phyloP scores from a whole-genome alignment of 2,329 filamentous ascomycete genomes.

The Sarocladiaceae sp. region DNA sequence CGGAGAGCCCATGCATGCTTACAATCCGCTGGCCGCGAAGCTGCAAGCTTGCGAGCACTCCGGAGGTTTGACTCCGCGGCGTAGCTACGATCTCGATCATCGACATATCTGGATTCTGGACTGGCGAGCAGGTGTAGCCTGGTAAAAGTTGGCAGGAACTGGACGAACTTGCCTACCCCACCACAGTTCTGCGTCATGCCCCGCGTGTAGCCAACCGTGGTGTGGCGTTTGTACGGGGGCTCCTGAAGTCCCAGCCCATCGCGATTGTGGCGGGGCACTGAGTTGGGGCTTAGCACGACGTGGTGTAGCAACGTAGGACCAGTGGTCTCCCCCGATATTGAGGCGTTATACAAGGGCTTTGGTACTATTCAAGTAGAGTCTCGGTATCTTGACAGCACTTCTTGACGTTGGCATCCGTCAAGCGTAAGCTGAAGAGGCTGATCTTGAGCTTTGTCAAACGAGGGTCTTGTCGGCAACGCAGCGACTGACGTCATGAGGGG shows the following conservation, averaged over 20 bases:
- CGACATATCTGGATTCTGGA: neutral
- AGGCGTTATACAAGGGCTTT: neutral
- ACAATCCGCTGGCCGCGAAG: neutral
- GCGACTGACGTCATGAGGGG: constrained; percentile 6
- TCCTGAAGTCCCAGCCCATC: neutral
- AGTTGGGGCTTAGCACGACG: neutral
- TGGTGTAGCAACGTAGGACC: neutral
- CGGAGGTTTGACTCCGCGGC: constrained; percentile 1
- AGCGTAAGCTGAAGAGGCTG: too few relatives aligned
- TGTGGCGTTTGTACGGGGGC: neutral
- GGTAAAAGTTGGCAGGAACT: neutral
- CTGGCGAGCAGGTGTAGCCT: neutral
- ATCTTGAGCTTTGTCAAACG: too few relatives aligned
- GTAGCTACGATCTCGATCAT: constrained; percentile 2
- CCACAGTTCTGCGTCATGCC: constrained; percentile 1
- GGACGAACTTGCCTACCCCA: neutral
- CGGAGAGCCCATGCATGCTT: neutral
- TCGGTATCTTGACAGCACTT: too few relatives aligned
- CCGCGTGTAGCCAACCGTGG: neutral
- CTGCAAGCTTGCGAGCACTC: neutral
- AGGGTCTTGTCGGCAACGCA: neutral
- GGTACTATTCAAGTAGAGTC: neutral
- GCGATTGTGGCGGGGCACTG: constrained; percentile 1
- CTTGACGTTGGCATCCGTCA: too few relatives aligned
- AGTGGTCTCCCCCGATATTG: neutral